Evolutionary conservation across 352 stramenopile species (phyloP), one percentile per base, ranked within the genome.

Genomic region (Elongisporangium prolatum): DNA sequence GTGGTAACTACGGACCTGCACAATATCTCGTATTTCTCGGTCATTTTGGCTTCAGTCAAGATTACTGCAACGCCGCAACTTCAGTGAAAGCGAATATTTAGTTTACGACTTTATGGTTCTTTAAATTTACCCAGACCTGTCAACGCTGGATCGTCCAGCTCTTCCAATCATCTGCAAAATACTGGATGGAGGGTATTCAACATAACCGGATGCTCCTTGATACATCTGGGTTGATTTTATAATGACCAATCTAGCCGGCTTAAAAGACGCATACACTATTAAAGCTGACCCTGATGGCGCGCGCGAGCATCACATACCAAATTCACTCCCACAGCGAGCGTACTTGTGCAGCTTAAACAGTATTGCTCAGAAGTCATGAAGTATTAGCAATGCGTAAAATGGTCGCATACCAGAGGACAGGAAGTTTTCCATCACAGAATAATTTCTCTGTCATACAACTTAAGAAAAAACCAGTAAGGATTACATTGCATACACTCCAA

Each of bases 141-240:
- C 72, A 14, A 65, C 64, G 18, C 72, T 59, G 14, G 61, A 54
- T 10, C 72, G 56, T 17, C 72, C 72, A 53, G 72, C 72, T 56
- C 72, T 63, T 51, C 69, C 72, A 44, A 74, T 70, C 67, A 81
- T 81, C 50, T 81, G 72, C 11, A 81, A 49, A 24, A 81, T 54
- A 34, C 24, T 67, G 9, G 57, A 64, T 16, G 56, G 44, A 16
- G 60, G 52, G 20, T 75, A 72, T 10, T 77, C 66, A 17, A 57
- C 25, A 48, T 74, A 76, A 10, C 60, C 61, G 11, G 44, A 11
- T 4, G 25, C 34, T 16, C 69, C 71, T 52, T 74, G 54, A 24
- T 79, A 86, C 1, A 69, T 59, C 18, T 57, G 55, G 3, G 72
- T 81, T 48, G 64, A 68, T 48, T 79, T 81, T 17, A 81, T 52